Evolutionary conservation across 192 early-diverging fungal species (phyloP).

Genomic region (Coemansia sp.): DNA sequence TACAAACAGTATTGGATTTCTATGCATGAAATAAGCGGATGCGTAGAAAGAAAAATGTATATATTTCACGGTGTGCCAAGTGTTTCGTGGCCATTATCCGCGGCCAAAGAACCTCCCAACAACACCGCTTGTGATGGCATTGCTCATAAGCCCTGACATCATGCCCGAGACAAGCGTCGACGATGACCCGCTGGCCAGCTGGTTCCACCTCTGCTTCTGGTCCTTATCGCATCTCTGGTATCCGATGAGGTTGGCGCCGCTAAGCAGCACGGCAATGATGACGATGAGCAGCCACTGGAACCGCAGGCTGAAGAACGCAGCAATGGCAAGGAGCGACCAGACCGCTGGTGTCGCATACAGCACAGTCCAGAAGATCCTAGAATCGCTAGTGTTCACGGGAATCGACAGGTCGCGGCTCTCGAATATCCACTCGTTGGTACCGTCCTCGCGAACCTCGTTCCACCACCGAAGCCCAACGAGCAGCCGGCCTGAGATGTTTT

Average conservation of each 20-base stretch:
- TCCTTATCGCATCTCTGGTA: constrained; percentile 96
- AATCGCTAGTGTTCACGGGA: constrained; percentile 86
- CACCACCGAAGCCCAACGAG: constrained; percentile 99
- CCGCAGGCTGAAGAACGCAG: constrained; percentile 69
- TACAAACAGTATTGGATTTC: neutral
- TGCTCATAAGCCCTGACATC: constrained; percentile 56
- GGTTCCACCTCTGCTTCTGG: constrained; percentile 72
- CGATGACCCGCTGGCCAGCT: constrained; percentile 57
- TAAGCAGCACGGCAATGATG: constrained; percentile 80
- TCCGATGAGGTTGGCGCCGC: constrained; percentile 89
- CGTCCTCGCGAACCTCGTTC: constrained; percentile 97
- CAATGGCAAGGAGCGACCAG: constrained; percentile 82
- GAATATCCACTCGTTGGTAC: constrained; percentile 94
- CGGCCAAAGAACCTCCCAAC: constrained; percentile 50
- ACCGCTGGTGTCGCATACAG: constrained; percentile 79
- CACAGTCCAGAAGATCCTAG: constrained; percentile 88
- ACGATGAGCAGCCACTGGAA: constrained; percentile 85
- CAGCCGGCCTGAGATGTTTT: constrained; percentile 95
- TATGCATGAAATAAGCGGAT: neutral
- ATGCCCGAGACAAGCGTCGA: constrained; percentile 48
- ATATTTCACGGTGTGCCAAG: neutral
- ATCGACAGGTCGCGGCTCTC: constrained; percentile 70
- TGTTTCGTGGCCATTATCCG: constrained; percentile 9
- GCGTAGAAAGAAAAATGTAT: neutral
- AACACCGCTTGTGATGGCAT: constrained; percentile 36